Conservation (phyloP, 148 eudicot species). For the Oxyria digyna region DNA sequence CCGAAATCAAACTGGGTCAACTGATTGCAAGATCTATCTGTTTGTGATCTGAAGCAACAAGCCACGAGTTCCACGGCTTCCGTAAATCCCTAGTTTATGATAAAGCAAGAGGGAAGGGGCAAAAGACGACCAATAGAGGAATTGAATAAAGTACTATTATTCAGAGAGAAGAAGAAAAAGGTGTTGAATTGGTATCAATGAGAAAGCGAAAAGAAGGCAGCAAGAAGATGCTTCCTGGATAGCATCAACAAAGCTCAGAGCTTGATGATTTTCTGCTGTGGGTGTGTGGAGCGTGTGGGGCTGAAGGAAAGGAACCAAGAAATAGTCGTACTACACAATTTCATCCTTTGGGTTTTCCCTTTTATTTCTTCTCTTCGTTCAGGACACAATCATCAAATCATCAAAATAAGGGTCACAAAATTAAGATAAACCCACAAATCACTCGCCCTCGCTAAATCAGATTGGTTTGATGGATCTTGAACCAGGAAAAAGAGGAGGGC, state of each 20-base stretch:
- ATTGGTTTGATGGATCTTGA: background rate
- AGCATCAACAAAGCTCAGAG: background rate
- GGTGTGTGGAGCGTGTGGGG: conserved; percentile 7
- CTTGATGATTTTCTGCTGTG: conserved; percentile 1
- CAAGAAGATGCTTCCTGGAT: conserved; percentile 5
- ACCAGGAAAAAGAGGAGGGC: background rate
- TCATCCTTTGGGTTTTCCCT: background rate
- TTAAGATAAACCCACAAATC: background rate
- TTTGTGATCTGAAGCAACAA: conserved; percentile 8
- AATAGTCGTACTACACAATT: conserved; percentile 2
- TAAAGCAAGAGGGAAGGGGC: background rate
- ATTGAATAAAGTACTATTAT: background rate
- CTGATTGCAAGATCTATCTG: background rate
- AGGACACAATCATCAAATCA: background rate
- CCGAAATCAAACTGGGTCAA: background rate
- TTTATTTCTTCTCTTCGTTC: background rate
- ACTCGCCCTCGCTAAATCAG: background rate
- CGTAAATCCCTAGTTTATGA: background rate
- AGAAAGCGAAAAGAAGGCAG: conserved; percentile 8
- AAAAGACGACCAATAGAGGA: background rate
- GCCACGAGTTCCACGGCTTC: conserved; percentile 2
- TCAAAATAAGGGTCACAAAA: background rate
- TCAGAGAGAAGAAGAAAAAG: background rate
- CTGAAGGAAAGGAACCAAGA: background rate
- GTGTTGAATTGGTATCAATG: background rate